Base-by-base conservation (phyloP, 495 filamentous ascomycete species). In the Podospora anserina region DNA sequence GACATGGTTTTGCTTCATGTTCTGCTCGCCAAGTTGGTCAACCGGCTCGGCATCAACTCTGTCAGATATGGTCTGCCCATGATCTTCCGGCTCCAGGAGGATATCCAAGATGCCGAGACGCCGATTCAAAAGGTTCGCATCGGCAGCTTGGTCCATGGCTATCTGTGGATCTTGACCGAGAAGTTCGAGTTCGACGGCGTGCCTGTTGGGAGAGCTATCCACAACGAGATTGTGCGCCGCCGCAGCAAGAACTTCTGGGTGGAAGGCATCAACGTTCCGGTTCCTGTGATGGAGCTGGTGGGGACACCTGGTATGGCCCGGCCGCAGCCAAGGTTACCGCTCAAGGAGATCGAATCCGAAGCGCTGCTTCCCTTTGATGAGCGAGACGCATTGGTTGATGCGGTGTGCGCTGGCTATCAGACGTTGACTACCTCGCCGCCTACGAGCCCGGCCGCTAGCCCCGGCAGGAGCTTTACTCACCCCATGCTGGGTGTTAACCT, bases 61-160 rank as follows among this genome's bases (percentile, higher is more conserved):
- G 87, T 84, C n/a, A 82, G 88, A 65, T 88, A 85, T 71, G 92
- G 92, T 0, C 78, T 97, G 62, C 92, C 94, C 30, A 95, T 97
- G 93, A 87, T 96, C 18, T 84, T 93, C 74, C 86, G 89, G 61
- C 85, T 97, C 19, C 93, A 97, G 74, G 92, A 94, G 69, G 92
- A 96, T 72, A 88, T 94, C 64, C 84, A 86, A 64, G 85, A 85
- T 20, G 84, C 87, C 5, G 87, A 88, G 58, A 83, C 86, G 28
- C 86, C 85, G 0, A 72, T 82, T 57, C 83, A 86, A 2, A 94
- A 92, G 71, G 83, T 95, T 27, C 88, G 91, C 28, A 81, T 95
- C 23, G 94, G 91, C 49, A 92, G 89, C 74, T 81, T 97, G 63
- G 90, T 93, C 26, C 91, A 94, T 74, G 93, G 93, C 5, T 97